Conservation (phyloP, 306 rosid genomes). For the Pterocarpus macrocarpus region DNA sequence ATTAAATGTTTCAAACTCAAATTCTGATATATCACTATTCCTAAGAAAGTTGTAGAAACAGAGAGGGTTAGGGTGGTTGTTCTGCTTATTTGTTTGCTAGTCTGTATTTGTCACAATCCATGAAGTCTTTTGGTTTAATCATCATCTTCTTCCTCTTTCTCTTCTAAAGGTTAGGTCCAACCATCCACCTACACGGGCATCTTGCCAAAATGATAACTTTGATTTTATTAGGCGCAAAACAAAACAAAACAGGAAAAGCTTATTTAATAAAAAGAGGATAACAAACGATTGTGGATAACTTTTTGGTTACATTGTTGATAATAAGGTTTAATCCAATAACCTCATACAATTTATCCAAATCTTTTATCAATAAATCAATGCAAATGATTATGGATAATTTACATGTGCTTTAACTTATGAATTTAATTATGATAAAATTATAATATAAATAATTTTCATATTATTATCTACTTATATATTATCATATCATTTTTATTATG, state of each 20-base stretch:
- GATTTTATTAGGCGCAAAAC: conserved; percentile 5
- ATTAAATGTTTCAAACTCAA: background rate
- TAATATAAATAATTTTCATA: too few relatives aligned
- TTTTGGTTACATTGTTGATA: too few relatives aligned
- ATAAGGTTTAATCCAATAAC: too few relatives aligned
- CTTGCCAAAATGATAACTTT: conserved; percentile 36
- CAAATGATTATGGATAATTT: too few relatives aligned
- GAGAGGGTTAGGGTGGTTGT: background rate
- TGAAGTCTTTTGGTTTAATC: background rate
- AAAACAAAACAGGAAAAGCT: background rate
- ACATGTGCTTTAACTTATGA: background rate
- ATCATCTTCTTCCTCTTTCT: background rate
- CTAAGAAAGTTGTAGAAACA: background rate
- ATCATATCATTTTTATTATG: too few relatives aligned
- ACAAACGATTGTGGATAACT: background rate
- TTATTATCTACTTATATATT: too few relatives aligned
- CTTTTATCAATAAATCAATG: too few relatives aligned
- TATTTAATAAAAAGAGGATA: background rate
- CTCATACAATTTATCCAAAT: too few relatives aligned
- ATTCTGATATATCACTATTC: background rate
- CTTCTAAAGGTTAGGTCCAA: conserved; percentile 36
- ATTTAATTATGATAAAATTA: too few relatives aligned
- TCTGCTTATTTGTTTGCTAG: conserved; percentile 13
- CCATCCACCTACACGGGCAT: conserved; percentile 43
- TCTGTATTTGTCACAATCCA: conserved; percentile 28